Percentiles rank a stretch among this genome's conserved stretches.
Evolutionary conservation across 2,329 filamentous ascomycete species (phyloP).

Genomic region (Paraconiothyrium sp.): DNA sequence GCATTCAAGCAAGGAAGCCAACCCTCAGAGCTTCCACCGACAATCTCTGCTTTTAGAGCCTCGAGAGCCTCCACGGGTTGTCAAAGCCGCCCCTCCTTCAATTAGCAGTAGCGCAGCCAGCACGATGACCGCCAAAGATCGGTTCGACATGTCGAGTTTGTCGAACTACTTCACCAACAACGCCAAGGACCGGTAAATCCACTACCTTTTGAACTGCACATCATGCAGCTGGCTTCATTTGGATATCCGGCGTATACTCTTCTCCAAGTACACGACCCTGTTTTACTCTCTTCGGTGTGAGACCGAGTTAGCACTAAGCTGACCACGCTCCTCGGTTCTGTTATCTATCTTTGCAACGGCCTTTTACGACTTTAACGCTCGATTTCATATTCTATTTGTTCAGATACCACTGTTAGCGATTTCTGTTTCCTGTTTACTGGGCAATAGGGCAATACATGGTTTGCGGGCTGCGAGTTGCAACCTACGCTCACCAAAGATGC

Average conservation of each 20-base stretch:
- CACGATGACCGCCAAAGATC: constrained; percentile 42
- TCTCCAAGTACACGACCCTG: background rate
- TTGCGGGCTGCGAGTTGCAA: constrained; percentile 67
- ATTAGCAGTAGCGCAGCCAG: constrained; percentile 38
- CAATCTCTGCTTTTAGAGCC: constrained; percentile 88
- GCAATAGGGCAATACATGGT: constrained; percentile 46
- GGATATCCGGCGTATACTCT: constrained; percentile 2
- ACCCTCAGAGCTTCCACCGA: constrained; percentile 76
- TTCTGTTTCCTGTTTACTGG: constrained; percentile 74
- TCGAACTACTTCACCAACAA: constrained; percentile 40
- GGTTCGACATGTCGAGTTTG: constrained; percentile 51
- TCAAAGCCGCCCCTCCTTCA: constrained; percentile 35
- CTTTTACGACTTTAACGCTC: constrained; percentile 45
- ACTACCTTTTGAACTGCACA: constrained; percentile 10
- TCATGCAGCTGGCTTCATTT: constrained; percentile 10
- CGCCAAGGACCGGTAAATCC: constrained; percentile 43
- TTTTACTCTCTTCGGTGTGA: background rate
- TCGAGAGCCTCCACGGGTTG: constrained; percentile 59
- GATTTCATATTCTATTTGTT: constrained; percentile 36
- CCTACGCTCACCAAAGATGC: background rate
- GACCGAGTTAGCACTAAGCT: constrained; percentile 9
- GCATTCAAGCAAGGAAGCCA: constrained; percentile 69
- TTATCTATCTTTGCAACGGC: constrained; percentile 30
- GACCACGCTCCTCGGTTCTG: constrained; percentile 33
- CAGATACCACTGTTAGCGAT: constrained; percentile 55